These are phyloP conservation scores for Tylopilus rubrobrunneus DNA, from an alignment of 768 basidiomycete genomes.

Conservation along the genomic window DNA sequence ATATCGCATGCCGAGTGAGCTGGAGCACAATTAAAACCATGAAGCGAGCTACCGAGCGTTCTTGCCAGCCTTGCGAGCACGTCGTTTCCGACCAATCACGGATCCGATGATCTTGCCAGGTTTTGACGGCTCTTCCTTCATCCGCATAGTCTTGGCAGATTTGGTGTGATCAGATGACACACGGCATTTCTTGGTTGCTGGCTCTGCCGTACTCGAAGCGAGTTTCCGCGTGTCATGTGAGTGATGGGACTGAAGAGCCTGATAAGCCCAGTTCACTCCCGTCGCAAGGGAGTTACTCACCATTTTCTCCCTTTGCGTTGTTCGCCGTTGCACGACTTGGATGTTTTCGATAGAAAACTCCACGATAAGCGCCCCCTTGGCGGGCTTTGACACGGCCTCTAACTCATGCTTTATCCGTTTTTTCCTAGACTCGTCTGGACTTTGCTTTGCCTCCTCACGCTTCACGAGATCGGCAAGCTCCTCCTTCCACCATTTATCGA, in stretches of 20 bases:
- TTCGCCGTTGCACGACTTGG: slow-evolving; percentile 81
- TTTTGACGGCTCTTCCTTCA: slow-evolving; percentile 20
- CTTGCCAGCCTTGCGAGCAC: slow-evolving; percentile 48
- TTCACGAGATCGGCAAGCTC: slow-evolving; percentile 62
- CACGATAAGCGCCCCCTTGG: slow-evolving; percentile 63
- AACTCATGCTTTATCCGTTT: slow-evolving; percentile 60
- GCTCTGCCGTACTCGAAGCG: slow-evolving; percentile 27
- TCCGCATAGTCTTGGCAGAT: slow-evolving; percentile 20
- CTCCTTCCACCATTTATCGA: slow-evolving; percentile 82
- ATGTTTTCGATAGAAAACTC: slow-evolving; percentile 97
- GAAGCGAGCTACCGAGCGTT: slow-evolving; percentile 10
- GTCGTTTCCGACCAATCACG: slow-evolving; percentile 78
- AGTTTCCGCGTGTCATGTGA: slow-evolving; percentile 1
- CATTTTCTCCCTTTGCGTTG: slow-evolving; percentile 43
- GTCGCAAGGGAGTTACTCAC: background rate
- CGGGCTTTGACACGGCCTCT: slow-evolving; percentile 35
- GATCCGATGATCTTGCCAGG: slow-evolving; percentile 52
- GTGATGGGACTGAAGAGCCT: slow-evolving; percentile 6
- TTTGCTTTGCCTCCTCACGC: slow-evolving; percentile 46
- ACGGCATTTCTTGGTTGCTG: slow-evolving; percentile 40
- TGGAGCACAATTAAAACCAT: background rate
- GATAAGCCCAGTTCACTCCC: background rate
- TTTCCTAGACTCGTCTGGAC: slow-evolving; percentile 47
- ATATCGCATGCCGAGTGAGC: background rate
- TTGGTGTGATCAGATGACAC: slow-evolving; percentile 22